phyloP scores from a whole-genome alignment of 1,139 yeast genomes.

The Meyerozyma sp. region DNA sequence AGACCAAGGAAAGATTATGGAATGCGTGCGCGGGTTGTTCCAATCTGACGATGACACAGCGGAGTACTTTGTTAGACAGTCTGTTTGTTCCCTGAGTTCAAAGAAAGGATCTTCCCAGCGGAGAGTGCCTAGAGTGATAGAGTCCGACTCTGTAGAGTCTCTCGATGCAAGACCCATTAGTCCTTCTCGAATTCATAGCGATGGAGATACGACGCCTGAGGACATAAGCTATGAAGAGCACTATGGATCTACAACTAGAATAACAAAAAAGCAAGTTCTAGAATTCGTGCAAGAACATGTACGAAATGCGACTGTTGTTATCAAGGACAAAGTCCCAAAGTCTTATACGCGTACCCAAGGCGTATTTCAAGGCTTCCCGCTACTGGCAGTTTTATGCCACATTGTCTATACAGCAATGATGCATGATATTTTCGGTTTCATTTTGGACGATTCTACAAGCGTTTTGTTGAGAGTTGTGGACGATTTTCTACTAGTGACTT shows the following conservation, averaged over 20 bases:
- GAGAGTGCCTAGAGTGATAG: constrained; percentile 6
- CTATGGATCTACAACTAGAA: constrained; percentile 19
- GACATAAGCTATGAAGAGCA: constrained; percentile 7
- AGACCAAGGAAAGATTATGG: constrained; percentile 44
- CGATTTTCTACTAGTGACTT: constrained; percentile 71
- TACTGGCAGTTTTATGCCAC: constrained; percentile 75
- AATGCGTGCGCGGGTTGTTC: constrained; percentile 22
- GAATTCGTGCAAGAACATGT: constrained; percentile 20
- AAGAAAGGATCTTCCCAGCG: constrained; percentile 6
- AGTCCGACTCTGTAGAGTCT: constrained; percentile 6
- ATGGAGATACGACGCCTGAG: constrained; percentile 2
- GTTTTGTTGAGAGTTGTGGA: constrained; percentile 69
- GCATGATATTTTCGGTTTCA: constrained; percentile 29
- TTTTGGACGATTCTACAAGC: constrained; percentile 22
- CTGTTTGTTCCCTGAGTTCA: constrained; percentile 3
- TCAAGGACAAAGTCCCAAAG: constrained; percentile 7
- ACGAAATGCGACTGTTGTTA: constrained; percentile 15
- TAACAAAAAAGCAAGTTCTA: constrained; percentile 20
- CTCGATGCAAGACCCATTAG: constrained; percentile 9
- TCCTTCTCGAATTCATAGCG: constrained; percentile 1
- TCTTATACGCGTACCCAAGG: constrained; percentile 52
- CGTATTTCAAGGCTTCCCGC: constrained; percentile 79
- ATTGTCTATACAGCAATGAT: constrained; percentile 65
- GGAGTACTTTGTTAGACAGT: constrained; percentile 20
- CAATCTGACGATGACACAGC: constrained; percentile 15